These are phyloP conservation scores for Sporisorium exsertum DNA, from an alignment of 1,284 basidiomycete species.

Conservation along the genomic window DNA sequence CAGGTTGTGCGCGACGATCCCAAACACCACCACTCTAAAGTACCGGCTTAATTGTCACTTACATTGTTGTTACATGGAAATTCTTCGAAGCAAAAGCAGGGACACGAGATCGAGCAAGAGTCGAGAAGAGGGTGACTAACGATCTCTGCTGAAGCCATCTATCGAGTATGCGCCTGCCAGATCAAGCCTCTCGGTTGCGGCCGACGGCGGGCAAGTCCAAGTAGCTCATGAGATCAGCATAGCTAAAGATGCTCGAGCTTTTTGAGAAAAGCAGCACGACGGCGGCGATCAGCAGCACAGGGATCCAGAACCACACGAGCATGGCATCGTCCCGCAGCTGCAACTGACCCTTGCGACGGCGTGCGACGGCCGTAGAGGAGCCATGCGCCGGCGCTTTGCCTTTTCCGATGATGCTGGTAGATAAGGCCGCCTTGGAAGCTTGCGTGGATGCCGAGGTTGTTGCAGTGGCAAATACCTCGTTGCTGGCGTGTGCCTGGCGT, in stretches of 20 bases:
- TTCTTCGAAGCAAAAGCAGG: too few species aligned
- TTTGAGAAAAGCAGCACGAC: constrained; percentile 69
- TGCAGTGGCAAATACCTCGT: constrained; percentile 55
- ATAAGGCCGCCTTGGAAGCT: constrained; percentile 17
- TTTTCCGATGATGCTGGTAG: background rate
- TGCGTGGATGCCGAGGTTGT: constrained; percentile 19
- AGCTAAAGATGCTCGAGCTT: constrained; percentile 59
- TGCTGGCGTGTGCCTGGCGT: constrained; percentile 13
- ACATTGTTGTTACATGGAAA: too few species aligned
- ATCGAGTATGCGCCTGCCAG: background rate
- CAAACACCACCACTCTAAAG: too few species aligned
- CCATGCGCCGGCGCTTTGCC: constrained; percentile 21
- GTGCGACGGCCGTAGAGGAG: constrained; percentile 16
- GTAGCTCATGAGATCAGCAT: constrained; percentile 57
- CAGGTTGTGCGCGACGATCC: too few species aligned
- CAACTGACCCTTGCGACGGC: constrained; percentile 39
- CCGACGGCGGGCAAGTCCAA: constrained; percentile 50
- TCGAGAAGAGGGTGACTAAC: too few species aligned
- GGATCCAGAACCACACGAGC: constrained; percentile 93
- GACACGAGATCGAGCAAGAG: too few species aligned
- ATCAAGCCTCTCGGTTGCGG: constrained; percentile 24
- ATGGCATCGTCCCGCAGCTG: constrained; percentile 80
- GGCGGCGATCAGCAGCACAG: constrained; percentile 75
- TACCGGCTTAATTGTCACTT: too few species aligned
- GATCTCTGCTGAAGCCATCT: background rate